A percentile compares a stretch with the other conserved stretches of the same genome.
Conservation (phyloP, 225 moss, liverwort and hornwort genomes). For the Anthoceros angustus region DNA sequence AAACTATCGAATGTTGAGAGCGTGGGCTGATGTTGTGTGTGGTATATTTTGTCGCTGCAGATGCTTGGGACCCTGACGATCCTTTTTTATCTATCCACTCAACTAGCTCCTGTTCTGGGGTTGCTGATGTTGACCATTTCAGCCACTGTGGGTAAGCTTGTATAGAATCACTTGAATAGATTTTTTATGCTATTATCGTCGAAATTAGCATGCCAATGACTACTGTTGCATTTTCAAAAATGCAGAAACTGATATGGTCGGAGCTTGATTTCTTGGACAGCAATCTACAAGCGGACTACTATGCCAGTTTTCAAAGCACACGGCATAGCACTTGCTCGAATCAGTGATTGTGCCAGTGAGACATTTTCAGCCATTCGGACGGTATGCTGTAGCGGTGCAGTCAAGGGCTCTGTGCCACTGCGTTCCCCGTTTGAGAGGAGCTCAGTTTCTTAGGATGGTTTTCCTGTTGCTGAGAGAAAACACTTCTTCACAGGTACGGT, state of each 20-base stretch:
- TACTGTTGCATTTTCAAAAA: not conserved
- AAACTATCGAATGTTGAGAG: not conserved
- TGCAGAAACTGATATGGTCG: not conserved
- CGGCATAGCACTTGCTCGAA: constrained; percentile 66
- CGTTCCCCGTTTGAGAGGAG: not conserved
- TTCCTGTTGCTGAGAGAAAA: not conserved
- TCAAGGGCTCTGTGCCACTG: not conserved
- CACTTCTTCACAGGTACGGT: constrained; percentile 50
- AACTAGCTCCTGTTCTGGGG: constrained; percentile 85
- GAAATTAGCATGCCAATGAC: not conserved
- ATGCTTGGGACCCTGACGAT: constrained; percentile 64
- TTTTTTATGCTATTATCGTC: not conserved
- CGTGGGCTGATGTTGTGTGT: not conserved
- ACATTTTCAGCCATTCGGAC: constrained; percentile 93
- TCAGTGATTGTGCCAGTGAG: constrained; percentile 79
- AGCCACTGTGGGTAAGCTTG: constrained; percentile 66
- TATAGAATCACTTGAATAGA: not conserved
- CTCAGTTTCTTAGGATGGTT: not conserved
- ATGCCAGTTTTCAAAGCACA: constrained; percentile 82
- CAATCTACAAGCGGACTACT: constrained; percentile 90
- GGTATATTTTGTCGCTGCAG: constrained; percentile 16
- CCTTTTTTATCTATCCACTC: constrained; percentile 60
- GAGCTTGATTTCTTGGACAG: constrained; percentile 22
- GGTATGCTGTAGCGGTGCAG: constrained; percentile 24
- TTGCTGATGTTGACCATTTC: constrained; percentile 79